Evolutionary conservation across 2,329 filamentous ascomycete species (phyloP), one percentile per base, ranked within the genome.

Genomic region (Reticulascus tulasneorum): DNA sequence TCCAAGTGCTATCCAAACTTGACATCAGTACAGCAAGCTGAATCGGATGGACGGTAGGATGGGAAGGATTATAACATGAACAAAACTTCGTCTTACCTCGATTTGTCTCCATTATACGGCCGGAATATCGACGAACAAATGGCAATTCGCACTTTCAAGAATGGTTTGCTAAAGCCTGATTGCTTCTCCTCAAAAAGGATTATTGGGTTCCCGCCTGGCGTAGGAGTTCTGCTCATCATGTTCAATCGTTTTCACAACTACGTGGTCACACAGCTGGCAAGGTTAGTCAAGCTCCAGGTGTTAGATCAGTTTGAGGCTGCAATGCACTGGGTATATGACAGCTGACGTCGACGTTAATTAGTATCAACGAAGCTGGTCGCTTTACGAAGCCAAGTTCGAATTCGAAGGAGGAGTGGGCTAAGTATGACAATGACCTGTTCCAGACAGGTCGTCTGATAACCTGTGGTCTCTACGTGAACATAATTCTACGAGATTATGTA

Each of bases 381-480:
- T 69, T 65, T 39, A 48, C 45, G 0, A 35, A 51, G 3, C 49
- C 56, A 1, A 20, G 15, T 12, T 18, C 17, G 8, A 19, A 32
- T 16, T 21, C 58, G 29, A 33, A 33, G 7, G 27, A 19, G 9
- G 31, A 19, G 5, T 58, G 63, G 42, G 29, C 44, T 25, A 60
- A 59, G 33, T 54, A 52, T 9, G 62, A 67, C 34, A 53, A 65
- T 10, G 59, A 64, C 27, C 48, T 66, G 6, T 66, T 66, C 44
- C 53, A 65, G 16, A 64, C 58, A 3, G 58, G 50, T 7, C 49
- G 60, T 12, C 53, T 64, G 17, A 63, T 79, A 33, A 75, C 69
- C 0, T 75, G 71, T 29, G 74, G 74, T 29, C 62, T 79, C 18
- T 79, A 75, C 47, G 67, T 76, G 42, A 77, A 76, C 52, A 67